These are phyloP conservation scores for Amanita exitialis DNA, from an alignment of 768 basidiomycete genomes.

Conservation along the genomic window DNA sequence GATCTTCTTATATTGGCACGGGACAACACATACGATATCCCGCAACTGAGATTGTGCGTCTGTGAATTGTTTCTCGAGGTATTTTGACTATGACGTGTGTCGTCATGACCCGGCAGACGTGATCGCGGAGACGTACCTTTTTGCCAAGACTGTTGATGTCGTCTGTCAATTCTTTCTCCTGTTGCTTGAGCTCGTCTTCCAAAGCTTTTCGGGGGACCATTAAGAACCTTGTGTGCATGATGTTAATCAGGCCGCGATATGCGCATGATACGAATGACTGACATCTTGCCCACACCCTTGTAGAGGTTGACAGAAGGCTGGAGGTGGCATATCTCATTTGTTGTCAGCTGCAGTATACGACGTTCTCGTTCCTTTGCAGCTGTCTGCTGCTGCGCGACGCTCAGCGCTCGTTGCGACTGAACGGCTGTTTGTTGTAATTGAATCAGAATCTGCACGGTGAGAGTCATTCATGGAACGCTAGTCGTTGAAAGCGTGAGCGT, in stretches of 20 bases:
- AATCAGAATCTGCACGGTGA: slow-evolving; percentile 58
- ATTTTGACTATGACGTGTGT: slow-evolving; percentile 53
- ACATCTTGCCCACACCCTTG: slow-evolving; percentile 97
- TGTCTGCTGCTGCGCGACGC: slow-evolving; percentile 65
- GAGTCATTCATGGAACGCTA: background rate
- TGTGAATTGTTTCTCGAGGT: slow-evolving; percentile 87
- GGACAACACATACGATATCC: slow-evolving; percentile 57
- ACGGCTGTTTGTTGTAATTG: slow-evolving; percentile 91
- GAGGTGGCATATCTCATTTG: slow-evolving; percentile 67
- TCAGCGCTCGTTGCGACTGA: slow-evolving; percentile 73
- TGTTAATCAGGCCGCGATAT: background rate
- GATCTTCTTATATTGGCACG: background rate
- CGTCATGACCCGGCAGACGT: background rate
- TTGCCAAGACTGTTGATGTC: slow-evolving; percentile 77
- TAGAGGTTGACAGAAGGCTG: slow-evolving; percentile 74
- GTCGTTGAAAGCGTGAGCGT: background rate
- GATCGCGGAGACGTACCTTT: slow-evolving; percentile 44
- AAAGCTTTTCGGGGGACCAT: slow-evolving; percentile 72
- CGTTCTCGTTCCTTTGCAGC: slow-evolving; percentile 80
- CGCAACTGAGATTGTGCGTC: slow-evolving; percentile 82
- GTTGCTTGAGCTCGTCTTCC: slow-evolving; percentile 61
- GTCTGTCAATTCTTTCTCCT: slow-evolving; percentile 79
- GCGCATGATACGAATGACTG: slow-evolving; percentile 14
- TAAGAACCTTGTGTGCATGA: slow-evolving; percentile 65
- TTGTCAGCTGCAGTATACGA: slow-evolving; percentile 82